Evolutionary conservation across 23 red algal genomes (phyloP).

Genomic region (Gracilaria domingensis): DNA sequence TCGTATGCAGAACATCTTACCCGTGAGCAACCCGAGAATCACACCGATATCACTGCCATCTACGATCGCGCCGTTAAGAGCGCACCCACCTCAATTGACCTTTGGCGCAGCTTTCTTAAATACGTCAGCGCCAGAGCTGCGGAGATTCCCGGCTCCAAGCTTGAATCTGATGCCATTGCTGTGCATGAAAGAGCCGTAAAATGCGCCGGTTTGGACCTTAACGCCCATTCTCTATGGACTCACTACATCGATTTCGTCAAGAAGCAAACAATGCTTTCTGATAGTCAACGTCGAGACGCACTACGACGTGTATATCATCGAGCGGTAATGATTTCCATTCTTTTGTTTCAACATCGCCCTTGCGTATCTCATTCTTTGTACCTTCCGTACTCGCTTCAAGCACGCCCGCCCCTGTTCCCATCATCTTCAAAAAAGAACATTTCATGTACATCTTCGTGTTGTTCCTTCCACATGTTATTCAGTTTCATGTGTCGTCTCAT

Average conservation of each 20-base stretch:
- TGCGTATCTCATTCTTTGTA: conserved; percentile 18
- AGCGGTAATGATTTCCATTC: conserved; percentile 80
- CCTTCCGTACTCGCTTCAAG: conserved; percentile 16
- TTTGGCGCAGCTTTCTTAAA: conserved; percentile 66
- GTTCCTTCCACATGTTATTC: conserved; percentile 13
- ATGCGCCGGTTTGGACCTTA: conserved; percentile 72
- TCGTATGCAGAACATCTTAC: conserved; percentile 57
- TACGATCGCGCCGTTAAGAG: conserved; percentile 65
- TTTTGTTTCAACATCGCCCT: conserved; percentile 30
- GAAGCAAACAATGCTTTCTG: conserved; percentile 65
- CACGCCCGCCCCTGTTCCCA: conserved; percentile 36
- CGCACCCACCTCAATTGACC: conserved; percentile 70
- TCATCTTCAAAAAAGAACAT: conserved; percentile 51
- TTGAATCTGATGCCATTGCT: conserved; percentile 57
- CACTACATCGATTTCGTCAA: conserved; percentile 81
- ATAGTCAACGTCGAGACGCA: conserved; percentile 78
- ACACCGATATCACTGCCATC: conserved; percentile 35
- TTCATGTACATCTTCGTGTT: conserved; percentile 35
- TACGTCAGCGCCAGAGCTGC: conserved; percentile 20
- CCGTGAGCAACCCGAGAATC: conserved; percentile 44
- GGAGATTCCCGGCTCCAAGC: conserved; percentile 51
- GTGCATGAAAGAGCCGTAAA: conserved; percentile 76
- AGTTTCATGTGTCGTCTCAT: conserved; percentile 27
- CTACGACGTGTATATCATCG: conserved; percentile 86
- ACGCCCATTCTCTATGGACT: conserved; percentile 67